Evolutionary conservation across 495 filamentous ascomycete species (phyloP), one percentile per base, ranked within the genome.

Genomic region (Cenococcum geophilum): DNA sequence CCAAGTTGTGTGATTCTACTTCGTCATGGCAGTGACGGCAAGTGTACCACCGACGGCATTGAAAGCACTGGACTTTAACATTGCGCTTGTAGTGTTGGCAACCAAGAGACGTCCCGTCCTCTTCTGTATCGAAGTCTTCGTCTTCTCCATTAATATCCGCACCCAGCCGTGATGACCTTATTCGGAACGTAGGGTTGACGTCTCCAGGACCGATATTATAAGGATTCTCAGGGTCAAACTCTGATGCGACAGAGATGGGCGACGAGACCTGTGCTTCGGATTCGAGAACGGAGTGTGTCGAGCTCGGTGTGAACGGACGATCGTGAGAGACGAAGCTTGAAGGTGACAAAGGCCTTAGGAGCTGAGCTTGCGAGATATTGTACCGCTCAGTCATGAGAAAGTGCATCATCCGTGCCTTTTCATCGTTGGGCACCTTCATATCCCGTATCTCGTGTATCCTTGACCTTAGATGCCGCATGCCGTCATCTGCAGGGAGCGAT

Each of bases 1-100:
- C 82, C 58, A 99, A 78, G 67, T 75, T 78, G 75, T 98, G 93
- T 68, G 91, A 86, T 71, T 97, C 89, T 22, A 79, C 81, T 47
- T 83, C 85, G 66, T 99, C 92, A 71, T 99, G 93, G 71, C 93
- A 99, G 71, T 96, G 87, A 21, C 93, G 86, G 68, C 93, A 99
- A 0, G 95, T 90, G 67, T 96, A 92, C 95, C 95, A 99, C 63
- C 80, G 84, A 67, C 85, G 83, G 76, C 93, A 99, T 45, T 86
- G 82, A 42, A 81, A 87, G 74, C 93, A 99, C 75, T 97, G 90
- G 34, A 97, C 71, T 70, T 97, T 97, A 71, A 97, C 91, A 70
- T 97, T 96, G 64, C 95, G 84, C 65, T 89, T 86, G 68, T 99
- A 99, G 77, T 99, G 93, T 66, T 83, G 77, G 74, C 93, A 99